Percentiles rank a stretch among this genome's conserved stretches.
Conservation (phyloP, 495 filamentous ascomycete genomes). For the Podospora pseudoanserina region DNA sequence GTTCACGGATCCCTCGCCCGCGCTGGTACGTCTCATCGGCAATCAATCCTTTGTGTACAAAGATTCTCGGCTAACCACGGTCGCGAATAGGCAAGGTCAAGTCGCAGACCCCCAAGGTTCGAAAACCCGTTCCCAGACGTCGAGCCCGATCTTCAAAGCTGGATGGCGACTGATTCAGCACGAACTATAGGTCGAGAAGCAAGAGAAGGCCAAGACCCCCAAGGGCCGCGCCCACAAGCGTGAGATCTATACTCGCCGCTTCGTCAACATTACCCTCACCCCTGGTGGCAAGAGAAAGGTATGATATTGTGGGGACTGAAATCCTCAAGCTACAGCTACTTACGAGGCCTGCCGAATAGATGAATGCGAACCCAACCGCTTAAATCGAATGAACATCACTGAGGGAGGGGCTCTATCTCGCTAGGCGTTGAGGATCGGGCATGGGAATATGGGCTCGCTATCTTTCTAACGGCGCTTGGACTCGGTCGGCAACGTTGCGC, state of each 20-base stretch:
- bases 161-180: background rate
- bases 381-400: constrained; percentile 25
- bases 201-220: constrained; percentile 88
- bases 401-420: background rate
- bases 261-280: constrained; percentile 97
- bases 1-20: constrained; percentile 91
- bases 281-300: constrained; percentile 97
- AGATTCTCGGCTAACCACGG: constrained; percentile 9
- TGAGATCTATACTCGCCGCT: constrained; percentile 91
- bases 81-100: constrained; percentile 42
- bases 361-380: constrained; percentile 49
- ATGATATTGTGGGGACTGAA: constrained; percentile 1
- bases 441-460: background rate
- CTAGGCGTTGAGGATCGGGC: background rate
- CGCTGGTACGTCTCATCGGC: constrained; percentile 58
- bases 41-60: background rate
- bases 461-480: constrained; percentile 13
- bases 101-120: constrained; percentile 51
- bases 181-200: constrained; percentile 63
- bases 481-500: constrained; percentile 10
- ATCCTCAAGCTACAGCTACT: background rate
- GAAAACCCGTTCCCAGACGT: background rate
- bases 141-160: background rate
- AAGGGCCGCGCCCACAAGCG: constrained; percentile 99
- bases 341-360: constrained; percentile 28